Evolutionary conservation across 495 filamentous ascomycete species (phyloP), one percentile per base, ranked within the genome.

Genomic region (Haplographium delicatum): DNA sequence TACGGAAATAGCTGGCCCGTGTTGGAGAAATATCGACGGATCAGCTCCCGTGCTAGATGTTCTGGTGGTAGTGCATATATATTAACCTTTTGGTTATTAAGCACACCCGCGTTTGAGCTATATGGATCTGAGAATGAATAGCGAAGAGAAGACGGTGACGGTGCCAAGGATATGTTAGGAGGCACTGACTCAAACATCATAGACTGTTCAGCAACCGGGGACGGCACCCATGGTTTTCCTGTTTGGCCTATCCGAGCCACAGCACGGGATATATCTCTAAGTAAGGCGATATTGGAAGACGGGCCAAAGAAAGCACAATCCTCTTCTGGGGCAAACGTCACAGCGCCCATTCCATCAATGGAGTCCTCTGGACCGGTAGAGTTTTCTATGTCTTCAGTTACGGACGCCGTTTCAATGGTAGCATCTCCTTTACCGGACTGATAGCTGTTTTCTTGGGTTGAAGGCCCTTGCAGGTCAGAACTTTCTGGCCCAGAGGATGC

Each of bases 271-370:
- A 71, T 30, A 47, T 67, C 64, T 13, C 68, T 62, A 15, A 70
- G 59, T 40, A 75, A 74, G 1, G 72, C 72, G 34, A 74, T 69
- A 51, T 75, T 74, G 0, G 72, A 75, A 4, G 72, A 74, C 2
- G 72, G 66, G 1, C 72, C 71, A 57, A 75, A 75, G 51, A 72
- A 75, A 0, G 67, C 72, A 27, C 62, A 68, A 50, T 73, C 68
- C 41, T 72, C 64, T 33, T 75, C 72, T 41, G 68, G 62, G 10
- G 59, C 64, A 25, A 75, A 62, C 3, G 56, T 60, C 8, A 73
- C 47, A 4, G 68, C 61, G 0, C 65, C 71, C 69, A 74, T 74
- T 5, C 59, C 72, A 54, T 74, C 72, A 2, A 67, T 59, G 8
- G 66, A 60, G 18, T 68, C 64, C 20, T 69, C 68, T 18, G 35